Percentiles rank a stretch among this genome's conserved stretches.
These are phyloP conservation scores for Marasmius sp. DNA, from an alignment of 1,284 basidiomycete genomes.

Conservation along the genomic window DNA sequence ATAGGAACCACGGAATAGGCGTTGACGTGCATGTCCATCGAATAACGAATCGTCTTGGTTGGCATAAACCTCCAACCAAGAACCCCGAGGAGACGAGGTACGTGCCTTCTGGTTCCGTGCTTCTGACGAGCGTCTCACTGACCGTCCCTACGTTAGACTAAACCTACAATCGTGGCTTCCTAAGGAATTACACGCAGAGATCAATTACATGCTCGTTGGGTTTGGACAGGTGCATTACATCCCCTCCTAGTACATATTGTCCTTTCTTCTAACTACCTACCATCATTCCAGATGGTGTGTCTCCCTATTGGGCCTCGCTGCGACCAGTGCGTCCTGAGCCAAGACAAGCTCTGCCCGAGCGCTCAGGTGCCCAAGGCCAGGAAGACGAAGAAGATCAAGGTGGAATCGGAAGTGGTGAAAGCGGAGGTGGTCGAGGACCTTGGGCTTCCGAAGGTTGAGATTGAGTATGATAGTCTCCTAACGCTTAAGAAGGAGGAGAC, in stretches of 20 bases:
- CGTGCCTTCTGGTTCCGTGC: neutral
- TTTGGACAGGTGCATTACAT: constrained; percentile 77
- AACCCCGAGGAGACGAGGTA: constrained; percentile 87
- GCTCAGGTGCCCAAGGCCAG: constrained; percentile 26
- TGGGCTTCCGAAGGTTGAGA: constrained; percentile 2
- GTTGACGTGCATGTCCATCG: constrained; percentile 96
- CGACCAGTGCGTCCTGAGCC: constrained; percentile 68
- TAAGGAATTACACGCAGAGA: constrained; percentile 72
- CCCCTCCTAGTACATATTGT: neutral
- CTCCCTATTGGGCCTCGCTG: constrained; percentile 83
- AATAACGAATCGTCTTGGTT: constrained; percentile 89
- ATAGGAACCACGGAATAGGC: constrained; percentile 90
- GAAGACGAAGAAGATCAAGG: constrained; percentile 21
- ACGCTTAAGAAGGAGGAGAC: neutral
- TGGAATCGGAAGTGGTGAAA: neutral
- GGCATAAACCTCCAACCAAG: constrained; percentile 85
- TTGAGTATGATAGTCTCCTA: neutral
- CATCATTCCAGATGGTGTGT: constrained; percentile 65
- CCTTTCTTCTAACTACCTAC: neutral
- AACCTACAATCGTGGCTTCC: constrained; percentile 94
- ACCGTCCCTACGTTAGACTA: constrained; percentile 44
- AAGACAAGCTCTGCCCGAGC: constrained; percentile 59
- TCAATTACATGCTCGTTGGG: constrained; percentile 89
- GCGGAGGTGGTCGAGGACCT: neutral
- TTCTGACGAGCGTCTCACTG: neutral